A percentile compares a stretch with the other conserved stretches of the same genome.
Evolutionary conservation across 148 eudicot species (phyloP).

Genomic region (Rhododendron ovatum): DNA sequence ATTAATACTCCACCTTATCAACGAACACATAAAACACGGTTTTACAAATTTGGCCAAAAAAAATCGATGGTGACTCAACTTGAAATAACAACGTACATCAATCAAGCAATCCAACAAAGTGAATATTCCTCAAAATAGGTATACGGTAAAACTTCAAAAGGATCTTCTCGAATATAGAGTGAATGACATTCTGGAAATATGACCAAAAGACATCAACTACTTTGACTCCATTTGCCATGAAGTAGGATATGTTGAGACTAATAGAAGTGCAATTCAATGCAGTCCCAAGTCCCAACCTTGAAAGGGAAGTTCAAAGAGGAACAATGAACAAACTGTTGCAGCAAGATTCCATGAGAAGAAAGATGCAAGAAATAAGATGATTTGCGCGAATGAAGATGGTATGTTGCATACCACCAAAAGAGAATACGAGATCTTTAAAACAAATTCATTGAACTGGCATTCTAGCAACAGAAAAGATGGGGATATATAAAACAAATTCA

Average conservation of each 20-base stretch:
- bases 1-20: not conserved
- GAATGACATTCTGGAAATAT: not conserved
- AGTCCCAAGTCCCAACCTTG: not conserved
- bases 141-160: not conserved
- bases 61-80: not conserved
- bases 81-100: not conserved
- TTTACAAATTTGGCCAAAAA: not conserved
- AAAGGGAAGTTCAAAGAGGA: not conserved
- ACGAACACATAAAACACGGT: not conserved
- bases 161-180: not conserved
- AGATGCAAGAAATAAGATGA: not conserved
- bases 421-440: not conserved
- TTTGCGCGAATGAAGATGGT: not conserved
- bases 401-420: not conserved
- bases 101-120: not conserved
- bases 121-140: not conserved
- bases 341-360: not conserved
- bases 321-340: not conserved
- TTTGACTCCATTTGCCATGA: not conserved
- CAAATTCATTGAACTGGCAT: not conserved
- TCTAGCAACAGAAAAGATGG: not conserved
- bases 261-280: not conserved
- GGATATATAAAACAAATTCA: not conserved
- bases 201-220: not conserved
- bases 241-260: not conserved